These are phyloP conservation scores for Alternaria rosae DNA, from an alignment of 2,329 filamentous ascomycete genomes.

Conservation along the genomic window DNA sequence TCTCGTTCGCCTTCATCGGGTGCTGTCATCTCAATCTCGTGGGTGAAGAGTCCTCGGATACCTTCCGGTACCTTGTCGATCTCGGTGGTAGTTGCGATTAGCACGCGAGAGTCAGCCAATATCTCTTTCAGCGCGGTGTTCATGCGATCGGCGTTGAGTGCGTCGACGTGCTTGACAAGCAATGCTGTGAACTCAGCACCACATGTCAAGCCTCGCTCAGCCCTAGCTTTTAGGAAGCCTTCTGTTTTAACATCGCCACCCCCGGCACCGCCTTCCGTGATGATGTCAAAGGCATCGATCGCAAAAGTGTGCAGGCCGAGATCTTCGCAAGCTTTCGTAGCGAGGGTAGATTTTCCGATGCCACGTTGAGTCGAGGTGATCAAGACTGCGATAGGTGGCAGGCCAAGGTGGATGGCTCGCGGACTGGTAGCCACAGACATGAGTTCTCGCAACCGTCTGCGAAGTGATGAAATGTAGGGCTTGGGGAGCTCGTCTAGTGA, in stretches of 20 bases:
- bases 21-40: conserved; percentile 91
- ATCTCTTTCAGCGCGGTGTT: conserved; percentile 84
- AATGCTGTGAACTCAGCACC: conserved; percentile 83
- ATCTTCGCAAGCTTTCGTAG: conserved; percentile 79
- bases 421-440: conserved; percentile 88
- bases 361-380: conserved; percentile 90
- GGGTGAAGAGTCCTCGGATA: conserved; percentile 88
- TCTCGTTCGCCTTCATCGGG: conserved; percentile 93
- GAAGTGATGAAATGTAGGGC: conserved; percentile 54
- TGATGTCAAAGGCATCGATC: conserved; percentile 91
- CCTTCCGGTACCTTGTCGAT: conserved; percentile 93
- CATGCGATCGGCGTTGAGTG: conserved; percentile 90
- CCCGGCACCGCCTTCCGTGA: conserved; percentile 87
- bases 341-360: conserved; percentile 88
- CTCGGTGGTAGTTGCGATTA: conserved; percentile 94
- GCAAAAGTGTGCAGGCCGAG: conserved; percentile 88
- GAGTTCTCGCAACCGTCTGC: conserved; percentile 77
- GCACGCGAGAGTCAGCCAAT: conserved; percentile 76
- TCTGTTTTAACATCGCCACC: conserved; percentile 94
- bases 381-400: conserved; percentile 87
- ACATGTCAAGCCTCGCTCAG: conserved; percentile 87
- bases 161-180: conserved; percentile 89
- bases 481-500: conserved; percentile 50
- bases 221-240: conserved; percentile 84
- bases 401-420: conserved; percentile 82